These are phyloP conservation scores for Venturia asperata DNA, from an alignment of 2,329 filamentous ascomycete genomes.

Conservation along the genomic window DNA sequence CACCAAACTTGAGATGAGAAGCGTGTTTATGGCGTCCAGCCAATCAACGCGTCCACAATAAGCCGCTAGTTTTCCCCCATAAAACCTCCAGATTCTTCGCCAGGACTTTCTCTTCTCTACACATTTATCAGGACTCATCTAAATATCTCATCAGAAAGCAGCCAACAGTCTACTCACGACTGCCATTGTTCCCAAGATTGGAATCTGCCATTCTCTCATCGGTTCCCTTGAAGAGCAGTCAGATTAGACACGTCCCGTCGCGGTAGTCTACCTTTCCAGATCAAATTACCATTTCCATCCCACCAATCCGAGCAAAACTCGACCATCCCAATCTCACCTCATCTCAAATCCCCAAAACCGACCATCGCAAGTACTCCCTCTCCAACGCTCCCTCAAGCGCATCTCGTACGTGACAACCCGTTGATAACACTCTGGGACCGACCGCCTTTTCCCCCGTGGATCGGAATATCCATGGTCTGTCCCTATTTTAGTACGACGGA, in stretches of 20 bases:
- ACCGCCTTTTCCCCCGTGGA: slow-evolving; percentile 45
- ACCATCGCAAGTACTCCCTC: no score
- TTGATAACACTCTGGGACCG: slow-evolving; percentile 80
- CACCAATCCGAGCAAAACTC: background rate
- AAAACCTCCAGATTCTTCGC: background rate
- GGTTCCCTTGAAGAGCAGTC: no score
- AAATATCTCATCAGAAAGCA: background rate
- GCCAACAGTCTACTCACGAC: background rate
- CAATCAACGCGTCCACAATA: slow-evolving; percentile 7
- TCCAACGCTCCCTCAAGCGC: no score
- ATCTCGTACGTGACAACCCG: no score
- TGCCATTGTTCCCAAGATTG: no score
- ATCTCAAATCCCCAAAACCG: slow-evolving; percentile 12
- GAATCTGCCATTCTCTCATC: no score
- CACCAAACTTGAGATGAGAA: background rate
- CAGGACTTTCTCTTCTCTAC: background rate
- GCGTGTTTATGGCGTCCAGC: background rate
- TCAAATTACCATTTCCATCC: no score
- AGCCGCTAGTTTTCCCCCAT: background rate
- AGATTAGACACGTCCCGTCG: no score
- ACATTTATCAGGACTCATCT: background rate
- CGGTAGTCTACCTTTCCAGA: no score
- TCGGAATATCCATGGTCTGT: slow-evolving; percentile 55
- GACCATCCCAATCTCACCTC: background rate
- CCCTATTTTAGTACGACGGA: slow-evolving; percentile 83